Conservation (phyloP, 352 stramenopile genomes). For the Phytophthora citrophthora region DNA sequence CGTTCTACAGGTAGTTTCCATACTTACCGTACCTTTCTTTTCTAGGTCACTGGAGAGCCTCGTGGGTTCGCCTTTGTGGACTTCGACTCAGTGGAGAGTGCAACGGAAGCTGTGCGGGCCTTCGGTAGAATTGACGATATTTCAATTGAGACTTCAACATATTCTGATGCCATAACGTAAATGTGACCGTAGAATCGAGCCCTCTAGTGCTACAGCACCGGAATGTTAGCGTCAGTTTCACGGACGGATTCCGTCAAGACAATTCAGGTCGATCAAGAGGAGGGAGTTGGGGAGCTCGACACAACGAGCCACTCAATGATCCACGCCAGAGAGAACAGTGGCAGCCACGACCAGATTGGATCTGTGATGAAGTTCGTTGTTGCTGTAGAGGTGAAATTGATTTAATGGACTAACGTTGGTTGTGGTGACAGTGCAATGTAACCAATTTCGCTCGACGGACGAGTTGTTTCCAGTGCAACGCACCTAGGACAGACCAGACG, state of each 20-base stretch:
- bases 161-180: slow-evolving; percentile 6
- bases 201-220: slow-evolving; percentile 65
- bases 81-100: slow-evolving; percentile 64
- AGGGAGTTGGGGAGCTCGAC: slow-evolving; percentile 8
- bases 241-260: slow-evolving; percentile 42
- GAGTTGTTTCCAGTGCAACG: slow-evolving; percentile 78
- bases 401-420: slow-evolving; percentile 6
- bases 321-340: slow-evolving; percentile 26
- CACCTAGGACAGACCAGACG: slow-evolving; percentile 36
- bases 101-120: slow-evolving; percentile 53
- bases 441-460: slow-evolving; percentile 73
- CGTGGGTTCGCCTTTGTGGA: slow-evolving; percentile 86
- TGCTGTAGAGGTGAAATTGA: not conserved
- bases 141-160: not conserved
- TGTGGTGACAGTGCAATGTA: slow-evolving; percentile 58
- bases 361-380: slow-evolving; percentile 62
- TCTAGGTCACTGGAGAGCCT: slow-evolving; percentile 57
- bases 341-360: slow-evolving; percentile 63
- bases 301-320: slow-evolving; percentile 2
- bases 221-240: slow-evolving; percentile 50
- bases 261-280: slow-evolving; percentile 16
- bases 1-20: not conserved
- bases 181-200: slow-evolving; percentile 41
- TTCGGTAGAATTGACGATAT: slow-evolving; percentile 49
- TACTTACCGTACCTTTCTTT: not conserved